Percentiles rank a stretch among this genome's conserved stretches.
These are phyloP conservation scores for Eucalyptus regnans DNA, from an alignment of 345 rosid genomes.

Conservation along the genomic window DNA sequence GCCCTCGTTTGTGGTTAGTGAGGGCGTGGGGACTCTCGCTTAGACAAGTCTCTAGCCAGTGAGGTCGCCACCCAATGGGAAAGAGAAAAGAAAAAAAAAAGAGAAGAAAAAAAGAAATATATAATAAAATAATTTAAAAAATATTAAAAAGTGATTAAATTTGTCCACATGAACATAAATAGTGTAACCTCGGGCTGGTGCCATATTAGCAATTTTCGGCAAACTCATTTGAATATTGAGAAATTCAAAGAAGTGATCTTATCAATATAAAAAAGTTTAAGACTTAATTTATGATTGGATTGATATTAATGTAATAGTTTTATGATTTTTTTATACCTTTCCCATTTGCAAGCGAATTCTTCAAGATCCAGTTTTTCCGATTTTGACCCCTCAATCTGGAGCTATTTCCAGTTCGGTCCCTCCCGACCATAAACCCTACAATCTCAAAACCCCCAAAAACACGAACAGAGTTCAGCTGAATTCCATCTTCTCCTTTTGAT, in stretches of 20 bases:
- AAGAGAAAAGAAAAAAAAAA: no score
- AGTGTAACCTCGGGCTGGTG: fast-evolving
- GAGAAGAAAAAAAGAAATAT: fast-evolving
- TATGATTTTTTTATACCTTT: no score
- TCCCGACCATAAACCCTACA: neutral
- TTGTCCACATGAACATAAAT: fast-evolving
- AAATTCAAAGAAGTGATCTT: no score
- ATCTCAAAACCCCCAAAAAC: neutral
- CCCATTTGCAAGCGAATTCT: neutral
- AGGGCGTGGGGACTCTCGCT: fast-evolving
- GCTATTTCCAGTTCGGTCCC: neutral
- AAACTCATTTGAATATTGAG: no score
- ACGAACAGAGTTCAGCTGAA: neutral
- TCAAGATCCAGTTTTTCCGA: neutral
- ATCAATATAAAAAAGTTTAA: fast-evolving
- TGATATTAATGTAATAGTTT: fast-evolving
- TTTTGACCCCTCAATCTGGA: neutral
- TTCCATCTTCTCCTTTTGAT: neutral
- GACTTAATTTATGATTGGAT: fast-evolving
- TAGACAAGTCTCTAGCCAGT: fast-evolving
- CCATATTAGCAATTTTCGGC: fast-evolving
- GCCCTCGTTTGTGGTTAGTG: fast-evolving
- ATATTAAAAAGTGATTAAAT: no score
- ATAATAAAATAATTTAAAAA: no score
- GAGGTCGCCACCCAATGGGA: no score